Percentiles rank a stretch among this genome's conserved stretches.
These are phyloP conservation scores for Citrus inodora DNA, from an alignment of 345 rosid genomes.

Conservation along the genomic window DNA sequence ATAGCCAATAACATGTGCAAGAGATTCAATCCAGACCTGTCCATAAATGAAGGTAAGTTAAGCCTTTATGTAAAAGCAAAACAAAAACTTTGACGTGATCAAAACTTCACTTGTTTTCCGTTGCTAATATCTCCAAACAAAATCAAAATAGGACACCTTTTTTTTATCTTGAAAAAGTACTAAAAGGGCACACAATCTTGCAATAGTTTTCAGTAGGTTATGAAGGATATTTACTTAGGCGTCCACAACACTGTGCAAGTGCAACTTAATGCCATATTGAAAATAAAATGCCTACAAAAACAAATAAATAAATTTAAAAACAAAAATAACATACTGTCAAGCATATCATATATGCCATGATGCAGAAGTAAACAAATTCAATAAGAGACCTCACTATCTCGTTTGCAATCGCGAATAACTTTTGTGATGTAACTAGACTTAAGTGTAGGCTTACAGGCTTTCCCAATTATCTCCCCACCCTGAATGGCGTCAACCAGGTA, in stretches of 20 bases:
- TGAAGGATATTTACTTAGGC: conserved; percentile 56
- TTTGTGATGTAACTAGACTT: conserved; percentile 81
- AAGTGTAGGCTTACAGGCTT: conserved; percentile 91
- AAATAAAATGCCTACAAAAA: conserved; percentile 67
- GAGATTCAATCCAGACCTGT: not conserved
- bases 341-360: conserved; percentile 5
- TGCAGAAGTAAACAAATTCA: conserved; percentile 22
- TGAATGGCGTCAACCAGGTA: too few relatives aligned
- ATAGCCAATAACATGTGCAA: not conserved
- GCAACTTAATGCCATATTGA: conserved; percentile 83
- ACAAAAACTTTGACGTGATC: not conserved
- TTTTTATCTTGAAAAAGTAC: not conserved
- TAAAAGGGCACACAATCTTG: not conserved
- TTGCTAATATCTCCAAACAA: not conserved
- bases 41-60: not conserved
- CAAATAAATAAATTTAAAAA: too few relatives aligned
- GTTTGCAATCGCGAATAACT: conserved; percentile 98
- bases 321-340: not conserved
- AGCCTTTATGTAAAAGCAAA: not conserved
- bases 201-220: conserved; percentile 1
- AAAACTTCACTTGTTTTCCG: not conserved
- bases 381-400: conserved; percentile 88
- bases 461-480: conserved; percentile 18
- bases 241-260: conserved; percentile 76
- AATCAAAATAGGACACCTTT: not conserved